Conservation (phyloP, 805 yeast species). For the Yamadazyma philogaea region DNA sequence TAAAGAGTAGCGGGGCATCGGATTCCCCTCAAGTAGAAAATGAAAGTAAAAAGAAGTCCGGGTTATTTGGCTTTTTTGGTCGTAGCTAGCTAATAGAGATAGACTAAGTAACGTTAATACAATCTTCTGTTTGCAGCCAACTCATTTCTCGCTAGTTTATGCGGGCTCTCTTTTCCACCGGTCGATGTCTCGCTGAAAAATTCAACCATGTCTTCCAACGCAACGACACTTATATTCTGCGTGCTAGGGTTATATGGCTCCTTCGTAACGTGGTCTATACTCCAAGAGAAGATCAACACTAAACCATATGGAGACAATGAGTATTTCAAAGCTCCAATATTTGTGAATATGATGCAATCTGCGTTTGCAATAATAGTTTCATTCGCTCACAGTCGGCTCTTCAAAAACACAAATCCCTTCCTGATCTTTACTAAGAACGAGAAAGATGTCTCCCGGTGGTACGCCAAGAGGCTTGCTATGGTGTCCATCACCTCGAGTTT, state of each 20-base stretch:
- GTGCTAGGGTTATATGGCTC: conserved; percentile 76
- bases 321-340: conserved; percentile 70
- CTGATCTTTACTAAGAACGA: conserved; percentile 33
- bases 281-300: conserved; percentile 84
- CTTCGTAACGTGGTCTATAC: conserved; percentile 86
- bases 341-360: conserved; percentile 76
- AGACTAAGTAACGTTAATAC: neutral
- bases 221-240: conserved; percentile 23
- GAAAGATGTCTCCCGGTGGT: conserved; percentile 11
- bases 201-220: neutral
- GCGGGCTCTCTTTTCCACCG: neutral
- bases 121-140: neutral
- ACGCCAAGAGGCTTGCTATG: conserved; percentile 39
- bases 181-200: neutral
- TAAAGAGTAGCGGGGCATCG: conserved; percentile 15
- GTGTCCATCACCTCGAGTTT: conserved; percentile 75
- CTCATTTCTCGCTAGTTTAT: neutral
- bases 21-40: conserved; percentile 8
- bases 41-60: conserved; percentile 42
- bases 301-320: conserved; percentile 56
- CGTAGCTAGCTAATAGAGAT: conserved; percentile 23
- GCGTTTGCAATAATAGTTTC: conserved; percentile 71
- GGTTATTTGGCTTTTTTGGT: conserved; percentile 75
- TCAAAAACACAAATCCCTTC: conserved; percentile 27
- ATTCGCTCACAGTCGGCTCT: conserved; percentile 46